A percentile compares a stretch with the other conserved stretches of the same genome.
Conservation (phyloP, 2,329 filamentous ascomycete genomes). For the Pseudogymnoascus sp. region DNA sequence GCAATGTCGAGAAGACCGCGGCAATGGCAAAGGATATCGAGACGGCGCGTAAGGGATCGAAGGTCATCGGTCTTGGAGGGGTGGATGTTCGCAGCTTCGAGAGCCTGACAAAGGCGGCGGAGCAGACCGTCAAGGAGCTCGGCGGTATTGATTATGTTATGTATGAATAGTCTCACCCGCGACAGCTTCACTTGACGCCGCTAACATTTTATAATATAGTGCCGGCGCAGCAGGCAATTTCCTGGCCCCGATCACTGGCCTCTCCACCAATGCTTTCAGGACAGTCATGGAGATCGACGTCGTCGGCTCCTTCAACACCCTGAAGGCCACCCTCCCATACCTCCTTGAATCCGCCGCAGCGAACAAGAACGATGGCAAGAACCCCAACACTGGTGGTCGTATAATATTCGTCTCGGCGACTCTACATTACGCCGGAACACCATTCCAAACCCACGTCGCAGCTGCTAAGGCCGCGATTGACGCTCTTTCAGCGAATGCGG, state of each 20-base stretch:
- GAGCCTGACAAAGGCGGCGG: conserved; percentile 64
- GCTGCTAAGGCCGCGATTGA: conserved; percentile 91
- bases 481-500: conserved; percentile 68
- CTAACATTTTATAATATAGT: conserved; percentile 36
- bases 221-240: conserved; percentile 96
- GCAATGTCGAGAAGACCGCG: conserved; percentile 84
- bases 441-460: conserved; percentile 81
- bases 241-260: conserved; percentile 71
- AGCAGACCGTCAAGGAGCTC: conserved; percentile 72
- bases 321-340: conserved; percentile 84
- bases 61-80: conserved; percentile 79
- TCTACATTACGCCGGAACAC: conserved; percentile 81
- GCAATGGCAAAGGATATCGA: conserved; percentile 73
- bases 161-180: conserved; percentile 40
- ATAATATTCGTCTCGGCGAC: conserved; percentile 88
- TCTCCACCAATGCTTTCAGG: conserved; percentile 87
- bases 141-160: conserved; percentile 90
- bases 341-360: conserved; percentile 66
- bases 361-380: conserved; percentile 50
- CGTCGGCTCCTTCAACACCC: conserved; percentile 85
- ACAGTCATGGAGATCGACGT: conserved; percentile 95
- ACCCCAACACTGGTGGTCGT: conserved; percentile 59
- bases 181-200: background rate
- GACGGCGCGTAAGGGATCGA: conserved; percentile 67
- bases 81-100: conserved; percentile 71